Evolutionary conservation across 2,329 filamentous ascomycete genomes (phyloP).

Genomic region (Lachnellula subtilissima): DNA sequence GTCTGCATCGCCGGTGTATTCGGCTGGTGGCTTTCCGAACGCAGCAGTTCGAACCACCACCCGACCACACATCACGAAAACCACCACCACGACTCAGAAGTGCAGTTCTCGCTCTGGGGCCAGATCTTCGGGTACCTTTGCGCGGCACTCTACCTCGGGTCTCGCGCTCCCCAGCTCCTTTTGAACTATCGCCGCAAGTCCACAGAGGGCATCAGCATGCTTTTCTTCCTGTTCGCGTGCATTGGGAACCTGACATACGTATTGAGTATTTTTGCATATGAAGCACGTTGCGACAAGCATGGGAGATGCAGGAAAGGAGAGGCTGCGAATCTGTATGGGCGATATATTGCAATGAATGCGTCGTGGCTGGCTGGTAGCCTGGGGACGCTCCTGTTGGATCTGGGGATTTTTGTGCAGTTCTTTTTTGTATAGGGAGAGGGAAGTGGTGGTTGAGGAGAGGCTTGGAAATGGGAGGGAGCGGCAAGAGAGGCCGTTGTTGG

Average conservation of each 20-base stretch:
- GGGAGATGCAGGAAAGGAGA: constrained; percentile 60
- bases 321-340: constrained; percentile 61
- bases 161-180: constrained; percentile 81
- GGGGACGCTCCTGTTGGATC: constrained; percentile 79
- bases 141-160: constrained; percentile 82
- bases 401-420: constrained; percentile 85
- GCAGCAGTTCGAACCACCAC: constrained; percentile 8
- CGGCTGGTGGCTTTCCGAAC: constrained; percentile 74
- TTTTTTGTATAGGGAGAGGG: constrained; percentile 68
- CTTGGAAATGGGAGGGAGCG: constrained; percentile 4
- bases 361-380: constrained; percentile 88
- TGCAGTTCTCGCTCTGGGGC: constrained; percentile 70
- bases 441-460: constrained; percentile 5
- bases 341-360: constrained; percentile 83
- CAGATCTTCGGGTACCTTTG: constrained; percentile 94
- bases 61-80: neutral
- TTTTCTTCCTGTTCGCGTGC: constrained; percentile 96
- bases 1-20: constrained; percentile 78
- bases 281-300: constrained; percentile 57
- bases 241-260: constrained; percentile 94
- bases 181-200: constrained; percentile 90
- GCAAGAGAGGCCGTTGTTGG: constrained; percentile 16
- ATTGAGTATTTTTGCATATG: constrained; percentile 84
- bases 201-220: constrained; percentile 85
- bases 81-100: constrained; percentile 33